phyloP scores from a whole-genome alignment of 306 rosid genomes.

The Vigna nakashimae region DNA sequence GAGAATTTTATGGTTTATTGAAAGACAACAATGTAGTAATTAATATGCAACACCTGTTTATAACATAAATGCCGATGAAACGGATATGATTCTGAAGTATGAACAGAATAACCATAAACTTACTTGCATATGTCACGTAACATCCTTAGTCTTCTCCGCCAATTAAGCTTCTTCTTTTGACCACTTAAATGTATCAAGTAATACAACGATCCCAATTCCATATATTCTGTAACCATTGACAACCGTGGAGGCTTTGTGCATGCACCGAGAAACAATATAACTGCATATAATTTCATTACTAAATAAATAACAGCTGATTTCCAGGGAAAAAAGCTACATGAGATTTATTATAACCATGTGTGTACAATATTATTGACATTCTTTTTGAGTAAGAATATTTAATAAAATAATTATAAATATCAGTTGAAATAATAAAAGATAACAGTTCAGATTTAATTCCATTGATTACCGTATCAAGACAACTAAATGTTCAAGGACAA shows the following conservation, averaged over 20 bases:
- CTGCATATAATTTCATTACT: slow-evolving; percentile 65
- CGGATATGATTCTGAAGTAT: slow-evolving; percentile 28
- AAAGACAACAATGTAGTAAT: slow-evolving; percentile 15
- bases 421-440: slow-evolving; percentile 1
- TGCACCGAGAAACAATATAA: slow-evolving; percentile 97
- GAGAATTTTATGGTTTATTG: slow-evolving; percentile 23
- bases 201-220: slow-evolving; percentile 97
- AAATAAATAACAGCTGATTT: slow-evolving; percentile 36
- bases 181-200: slow-evolving; percentile 91
- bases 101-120: slow-evolving; percentile 31
- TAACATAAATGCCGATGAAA: slow-evolving; percentile 34
- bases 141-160: slow-evolving; percentile 92
- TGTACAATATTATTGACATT: slow-evolving; percentile 18
- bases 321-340: slow-evolving; percentile 34
- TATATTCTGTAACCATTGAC: slow-evolving; percentile 96
- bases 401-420: background rate
- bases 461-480: slow-evolving; percentile 21
- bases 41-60: slow-evolving; percentile 18
- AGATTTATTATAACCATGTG: slow-evolving; percentile 14
- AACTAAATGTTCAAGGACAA: slow-evolving; percentile 38
- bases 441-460: slow-evolving; percentile 16
- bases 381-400: background rate
- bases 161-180: slow-evolving; percentile 90
- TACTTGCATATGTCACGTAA: slow-evolving; percentile 95
- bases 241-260: slow-evolving; percentile 97